Evolutionary conservation across 129 eudicot genomes (phyloP).

Genomic region (Lonicera japonica): DNA sequence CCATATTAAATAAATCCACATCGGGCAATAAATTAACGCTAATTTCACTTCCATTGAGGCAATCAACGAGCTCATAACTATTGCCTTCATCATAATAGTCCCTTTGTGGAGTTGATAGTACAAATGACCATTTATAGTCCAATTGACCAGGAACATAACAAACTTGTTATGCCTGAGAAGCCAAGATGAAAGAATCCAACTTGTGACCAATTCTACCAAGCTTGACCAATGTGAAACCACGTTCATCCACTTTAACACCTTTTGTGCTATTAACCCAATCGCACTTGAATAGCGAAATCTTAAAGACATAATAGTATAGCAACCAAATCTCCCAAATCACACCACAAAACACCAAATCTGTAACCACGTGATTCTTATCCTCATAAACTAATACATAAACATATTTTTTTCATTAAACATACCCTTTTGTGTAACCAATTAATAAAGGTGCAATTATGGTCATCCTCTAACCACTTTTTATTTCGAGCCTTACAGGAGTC

Average conservation of each 20-base stretch:
- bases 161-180: slow-evolving; percentile 5
- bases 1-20: too few relatives aligned
- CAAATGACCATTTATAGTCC: too few relatives aligned
- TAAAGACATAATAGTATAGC: background rate
- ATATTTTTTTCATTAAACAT: too few relatives aligned
- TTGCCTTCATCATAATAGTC: too few relatives aligned
- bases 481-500: background rate
- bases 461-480: background rate
- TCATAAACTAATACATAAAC: background rate
- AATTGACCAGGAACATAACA: background rate
- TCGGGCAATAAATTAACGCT: too few relatives aligned
- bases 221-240: slow-evolving; percentile 10
- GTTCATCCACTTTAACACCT: background rate
- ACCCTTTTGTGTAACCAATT: background rate
- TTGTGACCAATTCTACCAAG: background rate
- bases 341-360: slow-evolving; percentile 2
- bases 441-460: background rate
- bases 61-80: too few relatives aligned
- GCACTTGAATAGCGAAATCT: background rate
- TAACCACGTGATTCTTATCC: slow-evolving; percentile 5
- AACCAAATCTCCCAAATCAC: slow-evolving; percentile 3
- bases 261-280: slow-evolving; percentile 11
- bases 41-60: too few relatives aligned
- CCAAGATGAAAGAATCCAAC: slow-evolving; percentile 8
- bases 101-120: too few relatives aligned